Conservation (phyloP, 1,284 basidiomycete genomes). For the Phaffia rhodozyma region DNA sequence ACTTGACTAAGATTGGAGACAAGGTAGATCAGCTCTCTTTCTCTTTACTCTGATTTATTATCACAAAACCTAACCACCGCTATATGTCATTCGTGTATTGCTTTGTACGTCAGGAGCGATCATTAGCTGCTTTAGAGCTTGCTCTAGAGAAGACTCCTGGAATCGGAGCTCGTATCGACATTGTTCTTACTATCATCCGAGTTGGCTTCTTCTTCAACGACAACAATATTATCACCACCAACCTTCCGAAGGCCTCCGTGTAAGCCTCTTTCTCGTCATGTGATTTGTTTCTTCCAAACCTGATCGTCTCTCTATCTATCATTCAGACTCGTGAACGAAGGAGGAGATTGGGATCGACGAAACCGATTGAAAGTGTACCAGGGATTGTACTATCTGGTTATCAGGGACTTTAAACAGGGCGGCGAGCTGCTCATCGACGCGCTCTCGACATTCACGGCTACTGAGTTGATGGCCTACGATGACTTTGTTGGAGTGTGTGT, state of each 20-base stretch:
- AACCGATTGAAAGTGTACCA: conserved; percentile 95
- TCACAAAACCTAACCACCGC: background rate
- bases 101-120: conserved; percentile 45
- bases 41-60: background rate
- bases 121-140: conserved; percentile 65
- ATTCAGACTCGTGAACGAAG: conserved; percentile 74
- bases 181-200: conserved; percentile 75
- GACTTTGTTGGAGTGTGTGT: conserved; percentile 84
- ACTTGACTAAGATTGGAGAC: conserved; percentile 81
- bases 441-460: conserved; percentile 85
- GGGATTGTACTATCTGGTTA: conserved; percentile 71
- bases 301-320: background rate
- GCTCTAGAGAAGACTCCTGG: conserved; percentile 89
- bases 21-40: conserved; percentile 46
- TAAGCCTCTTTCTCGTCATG: conserved; percentile 36
- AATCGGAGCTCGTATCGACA: conserved; percentile 84
- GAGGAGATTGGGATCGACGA: conserved; percentile 95
- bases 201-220: conserved; percentile 89
- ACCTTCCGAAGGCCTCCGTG: conserved; percentile 73
- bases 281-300: background rate
- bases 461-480: conserved; percentile 77
- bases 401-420: conserved; percentile 62
- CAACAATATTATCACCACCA: conserved; percentile 55
- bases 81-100: background rate
- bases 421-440: conserved; percentile 74